Conservation (phyloP, 306 rosid species). For the Senna siamea region DNA sequence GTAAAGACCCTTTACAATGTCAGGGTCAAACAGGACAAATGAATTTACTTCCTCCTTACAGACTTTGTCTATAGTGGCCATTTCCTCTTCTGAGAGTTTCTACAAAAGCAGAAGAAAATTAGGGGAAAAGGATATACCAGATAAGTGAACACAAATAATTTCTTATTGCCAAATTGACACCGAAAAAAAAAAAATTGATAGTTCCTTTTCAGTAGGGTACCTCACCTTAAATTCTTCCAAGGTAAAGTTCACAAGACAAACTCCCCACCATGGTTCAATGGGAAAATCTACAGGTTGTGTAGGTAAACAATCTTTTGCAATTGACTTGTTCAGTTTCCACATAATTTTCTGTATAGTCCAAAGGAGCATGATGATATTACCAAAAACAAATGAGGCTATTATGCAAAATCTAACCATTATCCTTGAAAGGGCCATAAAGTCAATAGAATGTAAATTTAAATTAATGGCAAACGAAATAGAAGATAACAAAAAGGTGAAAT, state of each 20-base stretch:
- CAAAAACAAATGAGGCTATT: slow-evolving; percentile 15
- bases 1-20: slow-evolving; percentile 63
- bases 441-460: slow-evolving; percentile 22
- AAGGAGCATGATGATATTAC: slow-evolving; percentile 39
- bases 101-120: slow-evolving; percentile 42
- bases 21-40: slow-evolving; percentile 68
- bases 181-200: slow-evolving; percentile 21
- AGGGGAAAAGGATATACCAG: slow-evolving; percentile 18
- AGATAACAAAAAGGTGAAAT: background rate
- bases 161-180: slow-evolving; percentile 17
- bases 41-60: slow-evolving; percentile 91
- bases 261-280: slow-evolving; percentile 96
- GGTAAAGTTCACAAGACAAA: slow-evolving; percentile 91
- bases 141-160: slow-evolving; percentile 27
- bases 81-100: slow-evolving; percentile 94
- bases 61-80: slow-evolving; percentile 79
- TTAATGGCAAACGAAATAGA: background rate
- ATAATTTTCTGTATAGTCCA: slow-evolving; percentile 89
- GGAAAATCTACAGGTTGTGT: slow-evolving; percentile 86
- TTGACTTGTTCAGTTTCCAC: slow-evolving; percentile 99
- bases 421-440: slow-evolving; percentile 13
- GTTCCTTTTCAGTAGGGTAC: slow-evolving; percentile 28
- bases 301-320: slow-evolving; percentile 91
- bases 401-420: slow-evolving; percentile 29
- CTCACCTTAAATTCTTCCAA: slow-evolving; percentile 98